A percentile compares a stretch with the other conserved stretches of the same genome.
phyloP scores from a whole-genome alignment of 176 grass and related monocot genomes.

The Saccharum officinarum region DNA sequence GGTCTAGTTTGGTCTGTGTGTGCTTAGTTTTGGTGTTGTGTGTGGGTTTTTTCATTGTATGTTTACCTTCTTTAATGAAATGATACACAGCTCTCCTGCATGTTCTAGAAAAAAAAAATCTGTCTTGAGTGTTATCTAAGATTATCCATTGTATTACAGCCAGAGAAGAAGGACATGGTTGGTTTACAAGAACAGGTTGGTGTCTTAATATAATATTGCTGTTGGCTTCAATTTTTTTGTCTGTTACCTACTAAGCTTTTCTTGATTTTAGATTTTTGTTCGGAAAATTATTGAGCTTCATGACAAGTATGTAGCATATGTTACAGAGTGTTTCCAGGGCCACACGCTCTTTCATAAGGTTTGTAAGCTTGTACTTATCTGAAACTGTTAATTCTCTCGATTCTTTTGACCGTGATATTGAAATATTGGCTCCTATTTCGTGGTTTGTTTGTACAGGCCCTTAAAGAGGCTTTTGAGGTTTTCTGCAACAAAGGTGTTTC shows the following conservation, averaged over 20 bases:
- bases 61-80: too few relatives aligned
- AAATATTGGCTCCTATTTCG: neutral
- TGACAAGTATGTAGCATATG: slow-evolving; percentile 91
- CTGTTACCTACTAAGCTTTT: slow-evolving; percentile 25
- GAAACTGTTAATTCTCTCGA: neutral
- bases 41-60: too few relatives aligned
- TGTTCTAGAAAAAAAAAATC: too few relatives aligned
- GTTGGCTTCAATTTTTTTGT: neutral
- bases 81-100: too few relatives aligned
- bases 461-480: slow-evolving; percentile 95
- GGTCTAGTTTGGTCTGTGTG: too few relatives aligned
- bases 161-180: slow-evolving; percentile 82
- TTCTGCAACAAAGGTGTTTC: slow-evolving; percentile 97
- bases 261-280: slow-evolving; percentile 70
- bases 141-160: slow-evolving; percentile 49
- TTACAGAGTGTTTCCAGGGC: slow-evolving; percentile 86
- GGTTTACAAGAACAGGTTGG: slow-evolving; percentile 82
- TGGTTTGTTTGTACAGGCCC: slow-evolving; percentile 50
- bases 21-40: too few relatives aligned
- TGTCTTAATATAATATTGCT: slow-evolving; percentile 23
- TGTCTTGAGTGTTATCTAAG: slow-evolving; percentile 12
- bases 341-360: slow-evolving; percentile 97
- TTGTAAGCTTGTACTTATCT: slow-evolving; percentile 19
- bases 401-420: neutral
- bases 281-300: slow-evolving; percentile 93